phyloP scores from a whole-genome alignment of 768 basidiomycete species.

The Pleurotus djamor region DNA sequence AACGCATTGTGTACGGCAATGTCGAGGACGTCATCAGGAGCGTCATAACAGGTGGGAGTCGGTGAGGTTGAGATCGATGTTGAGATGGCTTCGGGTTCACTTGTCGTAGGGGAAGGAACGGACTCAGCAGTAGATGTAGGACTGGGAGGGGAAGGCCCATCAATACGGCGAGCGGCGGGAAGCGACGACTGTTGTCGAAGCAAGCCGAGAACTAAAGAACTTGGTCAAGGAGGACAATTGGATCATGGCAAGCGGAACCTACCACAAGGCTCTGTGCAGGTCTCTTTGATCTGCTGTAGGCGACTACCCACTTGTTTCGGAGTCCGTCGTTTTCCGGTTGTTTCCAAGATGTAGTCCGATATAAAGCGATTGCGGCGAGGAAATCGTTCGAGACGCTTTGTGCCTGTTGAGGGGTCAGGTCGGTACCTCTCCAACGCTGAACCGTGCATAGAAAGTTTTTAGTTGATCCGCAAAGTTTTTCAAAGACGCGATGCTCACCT shows the following conservation, averaged over 20 bases:
- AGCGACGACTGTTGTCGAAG: conserved; percentile 8
- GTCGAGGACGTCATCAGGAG: background rate
- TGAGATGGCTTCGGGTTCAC: background rate
- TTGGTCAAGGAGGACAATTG: background rate
- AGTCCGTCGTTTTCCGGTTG: conserved; percentile 55
- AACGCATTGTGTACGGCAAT: background rate
- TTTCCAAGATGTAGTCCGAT: conserved; percentile 56
- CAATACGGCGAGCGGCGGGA: background rate
- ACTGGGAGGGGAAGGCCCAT: background rate
- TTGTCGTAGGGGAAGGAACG: background rate
- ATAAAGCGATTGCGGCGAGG: conserved; percentile 69
- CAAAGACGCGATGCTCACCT: conserved; percentile 34
- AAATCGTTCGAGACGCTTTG: conserved; percentile 53
- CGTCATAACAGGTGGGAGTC: background rate
- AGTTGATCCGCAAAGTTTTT: background rate
- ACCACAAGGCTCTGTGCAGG: conserved; percentile 55
- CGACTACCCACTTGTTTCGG: conserved; percentile 72
- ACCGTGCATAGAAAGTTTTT: conserved; percentile 1
- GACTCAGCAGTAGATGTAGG: background rate
- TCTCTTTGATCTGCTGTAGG: conserved; percentile 66
- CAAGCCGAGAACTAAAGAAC: conserved; percentile 17
- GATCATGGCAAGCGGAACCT: conserved; percentile 19
- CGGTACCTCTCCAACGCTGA: conserved; percentile 56
- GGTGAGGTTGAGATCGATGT: background rate
- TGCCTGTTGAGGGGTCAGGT: conserved; percentile 49